These are phyloP conservation scores for Hydnum rufescens DNA, from an alignment of 768 basidiomycete genomes.

Conservation along the genomic window DNA sequence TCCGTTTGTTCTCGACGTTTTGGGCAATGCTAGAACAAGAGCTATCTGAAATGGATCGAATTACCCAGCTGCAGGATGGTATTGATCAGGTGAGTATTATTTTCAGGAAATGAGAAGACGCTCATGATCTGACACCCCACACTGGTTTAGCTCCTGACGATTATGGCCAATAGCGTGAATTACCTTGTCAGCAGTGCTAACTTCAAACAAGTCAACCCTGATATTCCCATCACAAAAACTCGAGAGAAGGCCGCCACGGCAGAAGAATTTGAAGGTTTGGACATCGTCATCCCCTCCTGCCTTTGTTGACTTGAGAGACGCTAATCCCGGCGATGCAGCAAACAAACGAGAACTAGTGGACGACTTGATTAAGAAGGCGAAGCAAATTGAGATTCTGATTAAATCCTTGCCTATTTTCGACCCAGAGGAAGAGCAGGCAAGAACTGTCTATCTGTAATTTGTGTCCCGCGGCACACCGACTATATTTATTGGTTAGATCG, in stretches of 20 bases:
- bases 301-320: neutral
- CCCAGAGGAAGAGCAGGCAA: conserved; percentile 54
- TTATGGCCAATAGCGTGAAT: conserved; percentile 66
- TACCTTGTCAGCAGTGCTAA: conserved; percentile 62
- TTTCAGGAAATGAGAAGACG: too few species aligned
- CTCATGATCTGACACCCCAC: neutral
- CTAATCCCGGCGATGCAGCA: conserved; percentile 23
- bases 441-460: conserved; percentile 6
- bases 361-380: conserved; percentile 70
- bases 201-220: conserved; percentile 57
- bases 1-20: too few species aligned
- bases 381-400: conserved; percentile 74
- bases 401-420: conserved; percentile 61
- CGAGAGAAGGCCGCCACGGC: conserved; percentile 54
- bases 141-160: conserved; percentile 62
- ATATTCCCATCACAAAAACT: conserved; percentile 71
- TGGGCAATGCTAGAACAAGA: conserved; percentile 10
- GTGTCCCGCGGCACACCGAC: neutral
- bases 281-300: conserved; percentile 6
- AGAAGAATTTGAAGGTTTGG: conserved; percentile 52
- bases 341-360: conserved; percentile 70
- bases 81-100: conserved; percentile 63
- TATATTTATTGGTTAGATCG: conserved; percentile 25
- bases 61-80: conserved; percentile 88
- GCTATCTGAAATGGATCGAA: conserved; percentile 61